phyloP scores from a whole-genome alignment of 1,284 basidiomycete genomes.

The Coniferiporia weirii region DNA sequence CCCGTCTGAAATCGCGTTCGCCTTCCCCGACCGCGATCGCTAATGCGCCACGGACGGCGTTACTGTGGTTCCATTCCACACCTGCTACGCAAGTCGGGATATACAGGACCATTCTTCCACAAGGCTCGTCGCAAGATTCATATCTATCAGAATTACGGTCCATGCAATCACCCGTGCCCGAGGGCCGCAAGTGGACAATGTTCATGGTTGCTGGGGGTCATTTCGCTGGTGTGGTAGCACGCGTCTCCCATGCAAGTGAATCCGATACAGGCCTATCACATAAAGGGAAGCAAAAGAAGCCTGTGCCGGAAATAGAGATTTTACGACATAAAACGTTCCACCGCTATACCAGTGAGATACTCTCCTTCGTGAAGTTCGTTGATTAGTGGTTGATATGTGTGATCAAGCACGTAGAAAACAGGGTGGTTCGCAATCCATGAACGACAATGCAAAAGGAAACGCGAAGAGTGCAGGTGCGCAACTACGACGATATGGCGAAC shows the following conservation, averaged over 20 bases:
- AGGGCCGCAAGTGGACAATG: slow-evolving; percentile 83
- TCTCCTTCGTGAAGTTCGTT: neutral
- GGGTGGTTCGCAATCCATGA: slow-evolving; percentile 89
- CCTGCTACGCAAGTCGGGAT: slow-evolving; percentile 86
- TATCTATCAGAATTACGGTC: slow-evolving; percentile 57
- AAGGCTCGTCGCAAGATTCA: slow-evolving; percentile 33
- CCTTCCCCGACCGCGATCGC: slow-evolving; percentile 37
- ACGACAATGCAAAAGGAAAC: slow-evolving; percentile 89
- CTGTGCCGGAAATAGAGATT: slow-evolving; percentile 70
- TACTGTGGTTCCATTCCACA: slow-evolving; percentile 87
- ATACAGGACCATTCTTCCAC: slow-evolving; percentile 72
- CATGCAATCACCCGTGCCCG: slow-evolving; percentile 58
- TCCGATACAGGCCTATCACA: slow-evolving; percentile 36
- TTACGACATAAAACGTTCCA: slow-evolving; percentile 96
- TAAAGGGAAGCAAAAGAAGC: slow-evolving; percentile 55
- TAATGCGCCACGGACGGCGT: slow-evolving; percentile 60
- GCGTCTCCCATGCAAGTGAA: slow-evolving; percentile 52
- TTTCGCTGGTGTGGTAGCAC: slow-evolving; percentile 89
- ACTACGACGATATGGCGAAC: slow-evolving; percentile 93
- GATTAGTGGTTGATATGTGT: slow-evolving; percentile 3
- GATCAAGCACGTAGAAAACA: slow-evolving; percentile 89
- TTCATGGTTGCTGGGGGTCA: slow-evolving; percentile 97
- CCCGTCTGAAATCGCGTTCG: slow-evolving; percentile 44
- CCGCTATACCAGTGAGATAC: slow-evolving; percentile 85
- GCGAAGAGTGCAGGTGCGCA: slow-evolving; percentile 95